Percentiles rank a stretch among this genome's conserved stretches.
Conservation (phyloP, 2,329 filamentous ascomycete genomes). For the Colletotrichum siamense region DNA sequence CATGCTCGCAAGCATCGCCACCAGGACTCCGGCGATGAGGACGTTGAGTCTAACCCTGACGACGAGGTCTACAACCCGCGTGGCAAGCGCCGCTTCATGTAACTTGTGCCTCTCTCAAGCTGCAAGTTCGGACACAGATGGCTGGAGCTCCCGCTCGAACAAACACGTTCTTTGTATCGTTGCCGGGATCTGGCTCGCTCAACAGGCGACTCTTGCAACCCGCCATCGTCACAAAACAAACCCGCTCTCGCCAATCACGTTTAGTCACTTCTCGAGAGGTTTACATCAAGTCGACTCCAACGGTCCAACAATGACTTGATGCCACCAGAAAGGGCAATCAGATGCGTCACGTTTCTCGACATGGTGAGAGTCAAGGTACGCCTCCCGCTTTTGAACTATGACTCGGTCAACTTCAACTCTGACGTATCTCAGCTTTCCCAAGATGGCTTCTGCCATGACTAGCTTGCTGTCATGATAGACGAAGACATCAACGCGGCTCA, state of each 20-base stretch:
- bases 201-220: not conserved
- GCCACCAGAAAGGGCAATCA: not conserved
- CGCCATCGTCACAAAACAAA: not conserved
- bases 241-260: not conserved
- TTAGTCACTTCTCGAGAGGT: not conserved
- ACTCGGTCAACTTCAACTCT: not conserved
- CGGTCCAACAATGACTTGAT: not conserved
- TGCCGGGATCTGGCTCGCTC: not conserved
- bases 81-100: not conserved
- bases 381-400: no score
- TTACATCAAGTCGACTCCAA: not conserved
- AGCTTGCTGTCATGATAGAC: not conserved
- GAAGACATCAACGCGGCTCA: not conserved
- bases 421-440: not conserved
- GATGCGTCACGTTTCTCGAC: not conserved
- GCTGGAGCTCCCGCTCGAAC: not conserved
- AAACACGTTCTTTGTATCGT: not conserved
- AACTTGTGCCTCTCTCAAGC: not conserved
- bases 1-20: not conserved
- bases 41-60: not conserved
- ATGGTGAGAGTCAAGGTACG: not conserved
- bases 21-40: not conserved
- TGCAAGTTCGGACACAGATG: not conserved
- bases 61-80: not conserved
- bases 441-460: not conserved